These are phyloP conservation scores for Hibiscus trionum DNA, from an alignment of 345 rosid species.

Conservation along the genomic window DNA sequence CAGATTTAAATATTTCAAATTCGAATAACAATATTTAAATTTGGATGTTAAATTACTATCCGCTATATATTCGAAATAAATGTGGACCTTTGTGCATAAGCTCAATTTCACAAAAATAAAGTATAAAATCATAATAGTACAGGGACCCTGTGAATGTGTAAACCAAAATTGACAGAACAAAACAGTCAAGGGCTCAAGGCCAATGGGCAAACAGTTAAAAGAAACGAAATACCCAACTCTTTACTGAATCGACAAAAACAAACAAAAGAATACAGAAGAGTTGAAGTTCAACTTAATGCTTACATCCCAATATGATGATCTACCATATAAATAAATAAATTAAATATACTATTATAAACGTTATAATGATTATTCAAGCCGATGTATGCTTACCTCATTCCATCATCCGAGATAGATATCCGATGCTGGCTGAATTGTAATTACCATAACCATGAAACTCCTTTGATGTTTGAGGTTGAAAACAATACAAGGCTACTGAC, in stretches of 20 bases:
- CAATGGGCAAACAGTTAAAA: too few species aligned
- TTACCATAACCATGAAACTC: slow-evolving; percentile 9
- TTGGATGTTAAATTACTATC: too few species aligned
- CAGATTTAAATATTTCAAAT: too few species aligned
- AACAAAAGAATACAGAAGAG: slow-evolving; percentile 10
- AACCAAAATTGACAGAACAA: too few species aligned
- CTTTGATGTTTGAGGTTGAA: slow-evolving; percentile 15
- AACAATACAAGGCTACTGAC: slow-evolving; percentile 41
- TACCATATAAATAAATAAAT: slow-evolving; percentile 9
- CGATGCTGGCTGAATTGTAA: slow-evolving; percentile 13
- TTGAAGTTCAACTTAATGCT: slow-evolving; percentile 18
- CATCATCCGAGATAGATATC: slow-evolving; percentile 19
- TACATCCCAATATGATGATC: slow-evolving; percentile 23
- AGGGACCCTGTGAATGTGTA: too few species aligned
- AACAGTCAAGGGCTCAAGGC: too few species aligned
- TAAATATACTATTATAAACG: not conserved
- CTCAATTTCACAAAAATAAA: too few species aligned
- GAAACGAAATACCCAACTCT: not conserved
- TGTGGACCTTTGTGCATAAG: too few species aligned
- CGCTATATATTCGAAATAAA: too few species aligned
- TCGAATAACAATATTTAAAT: too few species aligned
- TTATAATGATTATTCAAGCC: slow-evolving; percentile 16
- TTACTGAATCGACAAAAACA: not conserved
- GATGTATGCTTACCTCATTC: slow-evolving; percentile 16
- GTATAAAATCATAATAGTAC: too few species aligned